Evolutionary conservation across 139 green algal species (phyloP), one percentile per base, ranked within the genome.

Genomic region (Zygnema circumcarinatum): DNA sequence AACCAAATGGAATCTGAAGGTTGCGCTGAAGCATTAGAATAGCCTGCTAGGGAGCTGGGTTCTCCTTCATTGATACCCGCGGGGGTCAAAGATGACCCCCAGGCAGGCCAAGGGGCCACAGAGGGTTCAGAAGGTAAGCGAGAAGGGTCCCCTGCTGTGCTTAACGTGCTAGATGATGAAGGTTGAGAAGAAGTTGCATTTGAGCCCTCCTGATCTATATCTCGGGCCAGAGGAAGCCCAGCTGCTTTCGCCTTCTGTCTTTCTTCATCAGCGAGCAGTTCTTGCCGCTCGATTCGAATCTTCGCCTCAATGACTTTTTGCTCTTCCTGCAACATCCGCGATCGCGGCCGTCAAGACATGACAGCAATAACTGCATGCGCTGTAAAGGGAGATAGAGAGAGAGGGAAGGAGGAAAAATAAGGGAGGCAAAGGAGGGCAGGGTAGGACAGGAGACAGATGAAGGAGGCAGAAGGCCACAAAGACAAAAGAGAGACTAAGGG

Each of bases 271-370:
- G 33, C 75, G 32, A 72, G n/a, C 7, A 31, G 75, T 40, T 38
- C 80, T 40, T 90, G 33, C 84, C 53, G 31, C 52, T 88, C 20
- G 62, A 80, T 87, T n/a, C 85, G 3, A 38, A 92, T 92, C 36
- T 88, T 79, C 22, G 87, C 86, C 73, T 91, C 87, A 31, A 91
- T 92, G n/a, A 92, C 87, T 21, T 78, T 52, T 73, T 92, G 67
- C 67, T 92, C 87, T 47, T 92, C 88, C 81, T 76, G 81, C 81
- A 40, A 62, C 16, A 25, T 16, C 47, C 7, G 16, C 16, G n/a
- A n/a, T n/a, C n/a, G n/a, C n/a, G n/a, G n/a, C n/a, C n/a, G n/a
- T n/a, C n/a, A n/a, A n/a, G n/a, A n/a, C n/a, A n/a, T n/a, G n/a
- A n/a, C n/a, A n/a, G n/a, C n/a, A n/a, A n/a, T n/a, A n/a, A n/a